Percentiles rank a stretch among this genome's conserved stretches.
Evolutionary conservation across 345 rosid species (phyloP).

Genomic region (Murraya koenigii): DNA sequence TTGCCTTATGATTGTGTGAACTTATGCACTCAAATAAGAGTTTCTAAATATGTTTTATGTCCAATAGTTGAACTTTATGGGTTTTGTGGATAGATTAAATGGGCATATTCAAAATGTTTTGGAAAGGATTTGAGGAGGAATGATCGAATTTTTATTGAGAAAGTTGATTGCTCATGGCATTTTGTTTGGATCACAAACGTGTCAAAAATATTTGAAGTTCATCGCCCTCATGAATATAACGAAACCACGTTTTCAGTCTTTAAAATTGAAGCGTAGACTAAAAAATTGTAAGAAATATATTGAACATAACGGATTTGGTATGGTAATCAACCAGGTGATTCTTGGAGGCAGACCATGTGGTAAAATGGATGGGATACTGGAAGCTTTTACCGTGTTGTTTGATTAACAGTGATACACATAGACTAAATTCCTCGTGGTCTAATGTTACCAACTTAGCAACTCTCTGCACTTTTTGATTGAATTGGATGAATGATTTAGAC

Average conservation of each 20-base stretch:
- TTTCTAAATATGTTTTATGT: too few species aligned
- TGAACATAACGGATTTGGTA: neutral
- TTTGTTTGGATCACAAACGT: too few species aligned
- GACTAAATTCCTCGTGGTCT: neutral
- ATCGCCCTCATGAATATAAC: neutral
- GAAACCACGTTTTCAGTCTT: neutral
- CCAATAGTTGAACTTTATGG: neutral
- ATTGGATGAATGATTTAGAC: neutral
- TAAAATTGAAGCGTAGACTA: neutral
- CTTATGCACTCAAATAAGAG: too few species aligned
- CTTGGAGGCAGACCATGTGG: neutral
- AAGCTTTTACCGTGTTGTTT: neutral
- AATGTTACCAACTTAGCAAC: neutral
- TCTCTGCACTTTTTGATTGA: neutral
- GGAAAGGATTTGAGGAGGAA: neutral
- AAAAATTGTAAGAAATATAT: too few species aligned
- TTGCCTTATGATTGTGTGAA: too few species aligned
- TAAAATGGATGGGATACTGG: neutral
- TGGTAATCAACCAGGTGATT: conserved; percentile 1
- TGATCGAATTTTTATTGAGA: neutral
- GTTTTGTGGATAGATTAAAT: neutral
- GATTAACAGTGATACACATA: neutral
- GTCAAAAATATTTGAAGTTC: neutral
- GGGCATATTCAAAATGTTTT: neutral
- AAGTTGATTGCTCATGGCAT: too few species aligned